Evolutionary conservation across 805 yeast genomes (phyloP), one percentile per base, ranked within the genome.

Genomic region (Phaffomyces thermotolerans): DNA sequence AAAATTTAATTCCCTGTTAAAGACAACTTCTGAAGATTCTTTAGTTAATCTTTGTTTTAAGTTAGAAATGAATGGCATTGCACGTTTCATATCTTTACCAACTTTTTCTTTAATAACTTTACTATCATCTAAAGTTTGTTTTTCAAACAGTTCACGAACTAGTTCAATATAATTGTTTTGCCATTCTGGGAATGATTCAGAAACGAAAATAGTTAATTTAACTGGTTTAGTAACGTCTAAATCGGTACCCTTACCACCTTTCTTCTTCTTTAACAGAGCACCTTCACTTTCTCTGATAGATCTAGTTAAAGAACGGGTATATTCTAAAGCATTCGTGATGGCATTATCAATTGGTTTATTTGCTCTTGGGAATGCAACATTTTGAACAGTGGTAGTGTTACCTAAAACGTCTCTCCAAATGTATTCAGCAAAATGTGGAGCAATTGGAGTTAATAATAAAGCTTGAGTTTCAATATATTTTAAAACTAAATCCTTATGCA

Each of bases 401-500:
- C 80, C 79, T 51, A 93, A 71, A 36, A 89, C 72, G 52, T 91
- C 98, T 60, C 84, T 78, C 76, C 86, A 88, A 45, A 91, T 71
- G 68, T 79, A 87, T 56, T 93, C 99, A 52, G 93, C 80, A 64
- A 91, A 89, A 66, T 93, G 99, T 39, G 99, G 98, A 36, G 98
- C 95, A 55, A 93, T 72, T 50, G 99, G 99, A 15, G 95, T 79
- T 54, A 93, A 68, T 62, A 90, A 66, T 55, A 93, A 73, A 17
- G 82, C 82, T 71, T 93, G 99, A 29, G 79, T 69, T 67, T 89
- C 95, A 55, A 93, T 85, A 63, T 88, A 93, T 56, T 82, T 79
- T 52, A 78, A 59, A 34, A 88, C 82, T 51, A 93, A 74, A 57
- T 86, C 95, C 54, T 72, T 76, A 71, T 87, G 95, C 95, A 93